Evolutionary conservation across 2,329 filamentous ascomycete genomes (phyloP), one percentile per base, ranked within the genome.

Genomic region (Colletotrichum acutatum): DNA sequence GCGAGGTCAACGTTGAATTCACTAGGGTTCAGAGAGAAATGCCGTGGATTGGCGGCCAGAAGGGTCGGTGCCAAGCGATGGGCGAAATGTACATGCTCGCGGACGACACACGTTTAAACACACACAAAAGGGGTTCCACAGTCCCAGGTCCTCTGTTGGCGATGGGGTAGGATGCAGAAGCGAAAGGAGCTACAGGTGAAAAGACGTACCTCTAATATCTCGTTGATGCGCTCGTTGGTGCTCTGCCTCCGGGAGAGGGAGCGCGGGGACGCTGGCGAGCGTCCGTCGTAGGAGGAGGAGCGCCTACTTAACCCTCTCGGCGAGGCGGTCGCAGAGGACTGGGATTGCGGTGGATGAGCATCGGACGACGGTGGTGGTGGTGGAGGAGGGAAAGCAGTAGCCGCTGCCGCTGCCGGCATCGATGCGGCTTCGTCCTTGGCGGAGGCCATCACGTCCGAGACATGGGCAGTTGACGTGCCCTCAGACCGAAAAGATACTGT

Each of bases 201-300:
- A 34, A 5, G 34, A 78, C 84, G 77, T 78, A 87, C 86, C 82
- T 87, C 83, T 69, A 87, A 81, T 67, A 87, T 86, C 71, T 83
- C 83, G 73, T 82, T 81, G 75, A 87, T 81, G 65, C 85, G 84
- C 68, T 83, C 83, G 72, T 79, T 82, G 9, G 79, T 82, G 30
- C 83, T 73, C 61, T 71, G 71, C 22, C 71, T 74, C 53, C 67
- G 62, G 22, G 74, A 61, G 14, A 60, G 59, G 8, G 71, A 67
- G 34, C 64, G 67, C 37, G 67, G 42, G 32, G 69, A 68, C 9
- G 66, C 61, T 53, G 49, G 61, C 24, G 71, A 61, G 24, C 59
- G 28, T 14, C 66, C 72, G 49, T 74, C 57, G 34, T 69, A 72
- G 62, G 72, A 74, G 58, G 72, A 59, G 52, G 68, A 66, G 46